Evolutionary conservation across 352 stramenopile genomes (phyloP), one percentile per base, ranked within the genome.

Genomic region (Heterotrichella gracilis): DNA sequence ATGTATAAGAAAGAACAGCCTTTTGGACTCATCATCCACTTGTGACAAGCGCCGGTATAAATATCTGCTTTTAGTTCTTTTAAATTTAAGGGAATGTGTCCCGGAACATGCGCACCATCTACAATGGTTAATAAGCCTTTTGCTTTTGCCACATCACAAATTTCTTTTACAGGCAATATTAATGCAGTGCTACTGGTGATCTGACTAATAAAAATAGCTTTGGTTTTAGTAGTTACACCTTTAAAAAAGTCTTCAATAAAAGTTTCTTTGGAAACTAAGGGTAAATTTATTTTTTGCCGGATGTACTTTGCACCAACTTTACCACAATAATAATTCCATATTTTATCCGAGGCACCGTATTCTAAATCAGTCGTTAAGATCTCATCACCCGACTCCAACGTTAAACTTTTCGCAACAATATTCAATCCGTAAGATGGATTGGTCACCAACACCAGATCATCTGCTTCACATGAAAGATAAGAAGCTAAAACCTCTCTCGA

Each of bases 391-490:
- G 32, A 17, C 9, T n/a, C n/a, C n/a, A 53, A 53, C n/a, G 9
- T 53, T n/a, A 53, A n/a, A 53, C 32, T 53, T 53, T 53, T 53
- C n/a, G 32, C 32, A 53, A 53, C n/a, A n/a, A 53, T 53, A n/a
- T 53, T 53, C 9, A n/a, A 17, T 9, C 32, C 32, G 32, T 53
- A 53, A 53, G 32, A 53, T 9, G 32, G 32, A 53, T 53, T 53
- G 32, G 32, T 17, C 9, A 53, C 32, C 9, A 53, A 53, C 9
- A 53, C 32, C 32, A 53, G 32, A 53, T 53, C 32, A n/a, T 53
- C 32, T 9, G 9, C n/a, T 9, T 53, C 32, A 53, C 32, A 53
- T 17, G 9, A 9, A 53, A 53, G 9, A 53, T 53, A 53, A 53
- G 9, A 9, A n/a, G 9, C 32, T n/a, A 53, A n/a, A 17, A n/a